phyloP scores from a whole-genome alignment of 1,139 yeast genomes.

The Saccharomyces uvarum region DNA sequence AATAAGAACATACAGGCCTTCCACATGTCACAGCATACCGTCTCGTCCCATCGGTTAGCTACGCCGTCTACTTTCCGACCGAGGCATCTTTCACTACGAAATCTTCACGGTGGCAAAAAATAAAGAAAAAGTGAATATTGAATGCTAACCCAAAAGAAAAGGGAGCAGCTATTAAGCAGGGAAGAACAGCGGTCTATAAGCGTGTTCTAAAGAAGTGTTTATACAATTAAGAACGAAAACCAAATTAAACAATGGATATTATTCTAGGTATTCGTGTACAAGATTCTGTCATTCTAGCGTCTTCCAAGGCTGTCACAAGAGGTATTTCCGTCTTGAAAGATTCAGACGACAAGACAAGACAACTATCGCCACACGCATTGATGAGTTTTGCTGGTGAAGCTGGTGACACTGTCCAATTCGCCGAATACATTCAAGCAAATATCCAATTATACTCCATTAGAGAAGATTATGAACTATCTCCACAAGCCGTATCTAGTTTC shows the following conservation, averaged over 20 bases:
- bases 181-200: not conserved
- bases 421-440: conserved; percentile 89
- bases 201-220: not conserved
- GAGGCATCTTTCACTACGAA: conserved; percentile 1
- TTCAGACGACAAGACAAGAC: conserved; percentile 81
- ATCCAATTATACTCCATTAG: conserved; percentile 82
- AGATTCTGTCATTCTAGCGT: conserved; percentile 78
- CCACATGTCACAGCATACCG: too few species aligned
- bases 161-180: not conserved
- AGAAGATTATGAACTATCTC: conserved; percentile 72
- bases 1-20: not conserved
- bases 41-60: not conserved
- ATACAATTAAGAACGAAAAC: not conserved
- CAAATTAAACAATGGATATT: conserved; percentile 55
- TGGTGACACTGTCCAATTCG: conserved; percentile 96
- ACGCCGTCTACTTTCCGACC: not conserved
- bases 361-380: conserved; percentile 65
- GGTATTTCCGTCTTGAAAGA: conserved; percentile 86
- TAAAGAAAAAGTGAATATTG: not conserved
- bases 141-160: not conserved
- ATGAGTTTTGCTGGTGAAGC: conserved; percentile 93
- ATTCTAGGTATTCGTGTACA: conserved; percentile 76
- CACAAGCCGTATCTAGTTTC: conserved; percentile 79
- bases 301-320: conserved; percentile 88
- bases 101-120: conserved; percentile 5